phyloP scores from a whole-genome alignment of 176 grass and related monocot genomes.

The maize (Zea mays) region DNA sequence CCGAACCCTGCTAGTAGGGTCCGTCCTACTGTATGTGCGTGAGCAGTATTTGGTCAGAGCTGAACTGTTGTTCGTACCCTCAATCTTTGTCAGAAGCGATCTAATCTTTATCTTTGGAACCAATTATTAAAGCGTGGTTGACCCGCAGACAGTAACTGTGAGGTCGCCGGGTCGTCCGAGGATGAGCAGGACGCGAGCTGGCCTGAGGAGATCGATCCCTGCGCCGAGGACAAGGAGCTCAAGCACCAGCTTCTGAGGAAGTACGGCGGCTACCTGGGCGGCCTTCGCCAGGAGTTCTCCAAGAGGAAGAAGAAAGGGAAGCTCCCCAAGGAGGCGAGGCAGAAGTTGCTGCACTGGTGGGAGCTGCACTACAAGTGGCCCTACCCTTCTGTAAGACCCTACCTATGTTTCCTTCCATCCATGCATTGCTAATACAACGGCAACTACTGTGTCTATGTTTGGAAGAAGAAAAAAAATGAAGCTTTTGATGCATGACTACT shows the following conservation, averaged over 20 bases:
- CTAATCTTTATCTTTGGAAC: neutral
- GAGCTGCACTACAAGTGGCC: conserved; percentile 96
- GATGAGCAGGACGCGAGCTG: conserved; percentile 74
- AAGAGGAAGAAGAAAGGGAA: conserved; percentile 93
- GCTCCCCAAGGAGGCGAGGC: conserved; percentile 84
- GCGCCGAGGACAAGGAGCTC: conserved; percentile 75
- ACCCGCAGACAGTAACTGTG: conserved; percentile 50
- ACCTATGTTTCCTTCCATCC: too few relatives aligned
- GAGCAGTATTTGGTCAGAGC: neutral
- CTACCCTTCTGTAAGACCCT: conserved; percentile 73
- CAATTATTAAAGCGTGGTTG: neutral
- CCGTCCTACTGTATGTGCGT: neutral
- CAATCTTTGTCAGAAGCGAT: neutral
- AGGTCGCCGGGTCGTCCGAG: conserved; percentile 60
- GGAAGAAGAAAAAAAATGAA: neutral
- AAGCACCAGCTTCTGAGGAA: conserved; percentile 81
- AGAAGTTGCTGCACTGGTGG: conserved; percentile 90
- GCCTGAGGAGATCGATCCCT: conserved; percentile 54
- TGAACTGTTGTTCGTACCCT: neutral
- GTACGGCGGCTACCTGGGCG: conserved; percentile 73
- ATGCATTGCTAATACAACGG: neutral
- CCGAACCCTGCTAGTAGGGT: neutral
- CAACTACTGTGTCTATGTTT: neutral
- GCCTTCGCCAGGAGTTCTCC: conserved; percentile 74
- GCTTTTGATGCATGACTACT: neutral